Evolutionary conservation across 805 yeast species (phyloP), one percentile per base, ranked within the genome.

Genomic region (Nakazawaea ambrosiae): DNA sequence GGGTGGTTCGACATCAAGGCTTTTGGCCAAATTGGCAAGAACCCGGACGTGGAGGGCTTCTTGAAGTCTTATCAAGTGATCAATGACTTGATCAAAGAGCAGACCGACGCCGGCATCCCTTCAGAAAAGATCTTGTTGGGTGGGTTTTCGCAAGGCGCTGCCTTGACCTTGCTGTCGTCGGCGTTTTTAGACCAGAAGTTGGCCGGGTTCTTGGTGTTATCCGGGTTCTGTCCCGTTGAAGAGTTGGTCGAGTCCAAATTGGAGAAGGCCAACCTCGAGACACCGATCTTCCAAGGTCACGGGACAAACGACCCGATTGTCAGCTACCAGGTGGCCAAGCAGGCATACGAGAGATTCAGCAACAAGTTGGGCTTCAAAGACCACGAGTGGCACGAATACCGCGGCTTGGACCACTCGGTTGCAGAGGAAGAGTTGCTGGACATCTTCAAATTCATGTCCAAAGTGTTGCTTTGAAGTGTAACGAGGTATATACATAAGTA

Each of bases 91-190:
- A 65, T 82, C 30, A 55, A 68, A 16, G 76, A 75, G 39, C 77
- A 80, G 46, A 61, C 72, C 12, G 72, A 70, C 7, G 48, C 49
- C 5, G 75, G 81, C 8, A 70, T 83, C 25, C 67, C 73, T 4
- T 65, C 81, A 0, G 75, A 75, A 14, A 73, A 82, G 37, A 82
- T 92, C 33, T 64, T 92, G n/a, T 65, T 92, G 40, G 97, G 97
- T 25, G 98, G 98, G 0, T 92, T 92, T 55, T 81, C 94, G 4
- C 98, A 92, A 61, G 98, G 98, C 39, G 94, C 87, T 34, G 88
- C 95, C 2, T 43, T 90, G 9, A 62, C 92, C 1, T 61, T 84
- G 42, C 86, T 84, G 17, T 54, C 81, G 12, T 65, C 75, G 17
- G 64, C 79, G 1, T 57, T 70, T 9, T 55, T 68, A 23, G 77